These are phyloP conservation scores for Pestalotiopsis sp. DNA, from an alignment of 2,329 filamentous ascomycete genomes.

Conservation along the genomic window DNA sequence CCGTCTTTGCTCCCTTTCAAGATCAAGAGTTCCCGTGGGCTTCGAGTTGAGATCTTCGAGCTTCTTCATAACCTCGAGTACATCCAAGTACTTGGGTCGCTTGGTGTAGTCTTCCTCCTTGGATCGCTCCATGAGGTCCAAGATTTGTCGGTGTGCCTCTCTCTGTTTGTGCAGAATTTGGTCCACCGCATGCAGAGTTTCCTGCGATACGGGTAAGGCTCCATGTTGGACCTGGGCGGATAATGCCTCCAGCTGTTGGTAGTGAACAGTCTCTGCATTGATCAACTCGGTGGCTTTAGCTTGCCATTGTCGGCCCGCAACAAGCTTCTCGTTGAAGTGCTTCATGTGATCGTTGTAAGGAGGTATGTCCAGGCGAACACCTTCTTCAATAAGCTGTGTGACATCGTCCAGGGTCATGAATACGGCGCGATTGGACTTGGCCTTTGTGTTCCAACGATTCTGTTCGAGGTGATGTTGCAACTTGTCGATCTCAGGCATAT, in stretches of 20 bases:
- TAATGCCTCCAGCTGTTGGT: conserved; percentile 89
- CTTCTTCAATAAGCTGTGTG: conserved; percentile 75
- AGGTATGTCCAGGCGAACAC: conserved; percentile 75
- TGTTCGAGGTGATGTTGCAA: conserved; percentile 82
- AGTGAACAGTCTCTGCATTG: conserved; percentile 88
- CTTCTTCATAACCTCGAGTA: conserved; percentile 86
- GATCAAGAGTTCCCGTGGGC: conserved; percentile 84
- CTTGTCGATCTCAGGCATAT: conserved; percentile 84
- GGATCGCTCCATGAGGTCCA: conserved; percentile 78
- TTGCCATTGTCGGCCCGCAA: conserved; percentile 86
- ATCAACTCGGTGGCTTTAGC: conserved; percentile 91
- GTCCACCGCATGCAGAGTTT: conserved; percentile 82
- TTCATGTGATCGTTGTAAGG: conserved; percentile 79
- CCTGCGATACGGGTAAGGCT: conserved; percentile 77
- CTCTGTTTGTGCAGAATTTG: conserved; percentile 94
- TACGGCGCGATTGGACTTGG: conserved; percentile 63
- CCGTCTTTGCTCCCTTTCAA: conserved; percentile 91
- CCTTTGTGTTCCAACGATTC: conserved; percentile 85
- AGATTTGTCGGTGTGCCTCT: conserved; percentile 87
- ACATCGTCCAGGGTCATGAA: conserved; percentile 80
- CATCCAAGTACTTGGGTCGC: conserved; percentile 84
- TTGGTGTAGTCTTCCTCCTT: conserved; percentile 75
- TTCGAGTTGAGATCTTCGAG: conserved; percentile 91
- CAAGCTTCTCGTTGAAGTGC: conserved; percentile 75
- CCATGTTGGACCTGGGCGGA: conserved; percentile 76